Conservation (phyloP, 768 basidiomycete genomes). For the Exsudoporus frostii region DNA sequence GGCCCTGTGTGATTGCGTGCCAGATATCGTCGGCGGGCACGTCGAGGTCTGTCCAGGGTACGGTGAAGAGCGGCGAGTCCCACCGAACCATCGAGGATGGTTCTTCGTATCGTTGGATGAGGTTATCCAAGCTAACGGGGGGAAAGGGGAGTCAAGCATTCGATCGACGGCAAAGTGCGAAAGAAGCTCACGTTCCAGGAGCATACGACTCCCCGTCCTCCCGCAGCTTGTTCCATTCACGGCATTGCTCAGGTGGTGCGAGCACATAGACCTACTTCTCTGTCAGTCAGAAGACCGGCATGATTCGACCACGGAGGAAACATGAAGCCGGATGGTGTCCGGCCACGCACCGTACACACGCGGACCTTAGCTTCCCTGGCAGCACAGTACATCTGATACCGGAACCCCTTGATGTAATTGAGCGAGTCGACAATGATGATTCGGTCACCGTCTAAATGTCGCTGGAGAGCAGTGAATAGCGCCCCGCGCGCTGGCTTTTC, state of each 20-base stretch:
- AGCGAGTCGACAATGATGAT: constrained; percentile 87
- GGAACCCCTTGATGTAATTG: constrained; percentile 98
- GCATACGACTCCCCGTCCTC: constrained; percentile 51
- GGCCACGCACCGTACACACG: constrained; percentile 73
- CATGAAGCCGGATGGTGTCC: not conserved
- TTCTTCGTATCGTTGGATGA: constrained; percentile 89
- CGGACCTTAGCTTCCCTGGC: constrained; percentile 84
- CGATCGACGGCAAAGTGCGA: not conserved
- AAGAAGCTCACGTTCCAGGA: constrained; percentile 58
- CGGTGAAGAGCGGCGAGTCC: constrained; percentile 93
- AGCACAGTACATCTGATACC: constrained; percentile 97
- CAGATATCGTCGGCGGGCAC: constrained; percentile 72
- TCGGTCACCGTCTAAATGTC: constrained; percentile 66
- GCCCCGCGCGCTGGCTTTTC: constrained; percentile 89
- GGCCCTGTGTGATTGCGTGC: constrained; percentile 74
- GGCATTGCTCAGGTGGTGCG: constrained; percentile 71
- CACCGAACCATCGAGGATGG: constrained; percentile 98
- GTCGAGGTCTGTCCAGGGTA: constrained; percentile 69
- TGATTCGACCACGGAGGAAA: not conserved
- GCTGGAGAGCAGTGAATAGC: constrained; percentile 78
- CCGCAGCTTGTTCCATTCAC: constrained; percentile 66
- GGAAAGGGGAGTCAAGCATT: not conserved
- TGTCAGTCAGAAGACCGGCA: constrained; percentile 3
- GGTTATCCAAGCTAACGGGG: constrained; percentile 22
- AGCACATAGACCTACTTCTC: constrained; percentile 67